A percentile compares a stretch with the other conserved stretches of the same genome.
These are phyloP conservation scores for Suhomyces wounanorum DNA, from an alignment of 1,139 yeast genomes.

Conservation along the genomic window DNA sequence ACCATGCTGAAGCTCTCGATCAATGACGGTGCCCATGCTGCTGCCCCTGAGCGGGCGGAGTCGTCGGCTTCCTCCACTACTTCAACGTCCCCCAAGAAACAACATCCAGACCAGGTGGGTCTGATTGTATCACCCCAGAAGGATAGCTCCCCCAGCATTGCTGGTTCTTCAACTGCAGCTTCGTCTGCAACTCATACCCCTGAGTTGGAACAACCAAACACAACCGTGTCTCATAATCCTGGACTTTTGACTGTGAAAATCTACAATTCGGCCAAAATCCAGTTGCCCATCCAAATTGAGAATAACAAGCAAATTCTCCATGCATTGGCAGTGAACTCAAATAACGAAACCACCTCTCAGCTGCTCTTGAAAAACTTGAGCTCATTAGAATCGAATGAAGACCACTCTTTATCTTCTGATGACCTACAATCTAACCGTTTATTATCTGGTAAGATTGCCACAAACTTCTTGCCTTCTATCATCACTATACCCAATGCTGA, in stretches of 20 bases:
- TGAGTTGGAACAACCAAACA: conserved; percentile 12
- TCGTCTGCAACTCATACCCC: conserved; percentile 9
- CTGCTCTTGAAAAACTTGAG: conserved; percentile 37
- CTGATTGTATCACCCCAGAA: neutral
- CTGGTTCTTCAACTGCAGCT: neutral
- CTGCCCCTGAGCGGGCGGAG: conserved; percentile 1
- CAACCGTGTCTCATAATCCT: conserved; percentile 37
- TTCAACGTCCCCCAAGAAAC: conserved; percentile 10
- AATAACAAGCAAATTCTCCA: conserved; percentile 54
- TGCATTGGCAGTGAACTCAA: conserved; percentile 53
- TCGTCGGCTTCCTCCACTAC: conserved; percentile 14
- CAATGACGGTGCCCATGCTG: conserved; percentile 9
- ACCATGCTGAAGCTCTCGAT: conserved; percentile 32
- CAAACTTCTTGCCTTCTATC: conserved; percentile 63
- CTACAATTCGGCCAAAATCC: conserved; percentile 60
- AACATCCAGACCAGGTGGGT: neutral
- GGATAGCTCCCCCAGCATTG: neutral
- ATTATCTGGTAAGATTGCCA: conserved; percentile 36
- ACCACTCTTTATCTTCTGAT: neutral
- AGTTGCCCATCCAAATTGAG: conserved; percentile 61
- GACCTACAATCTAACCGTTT: conserved; percentile 19
- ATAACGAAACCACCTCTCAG: conserved; percentile 39
- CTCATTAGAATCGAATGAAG: conserved; percentile 24
- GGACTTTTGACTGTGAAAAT: conserved; percentile 73
- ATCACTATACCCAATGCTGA: conserved; percentile 59